Conservation (phyloP, 1,284 basidiomycete genomes). For the Irpex rosettiformis region DNA sequence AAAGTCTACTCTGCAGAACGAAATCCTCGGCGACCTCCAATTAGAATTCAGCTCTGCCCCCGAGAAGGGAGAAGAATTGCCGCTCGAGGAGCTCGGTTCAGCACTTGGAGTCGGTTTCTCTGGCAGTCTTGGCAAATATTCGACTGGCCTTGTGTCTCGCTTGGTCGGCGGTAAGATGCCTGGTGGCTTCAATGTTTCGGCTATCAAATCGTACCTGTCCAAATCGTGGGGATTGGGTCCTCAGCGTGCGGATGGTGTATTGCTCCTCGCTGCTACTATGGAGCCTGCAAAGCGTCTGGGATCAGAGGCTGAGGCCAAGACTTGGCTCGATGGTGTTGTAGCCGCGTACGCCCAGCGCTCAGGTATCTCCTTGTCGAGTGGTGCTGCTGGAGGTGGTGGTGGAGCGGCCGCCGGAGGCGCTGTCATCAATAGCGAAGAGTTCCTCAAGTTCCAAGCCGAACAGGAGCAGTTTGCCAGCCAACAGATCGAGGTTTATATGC, state of each 20-base stretch:
- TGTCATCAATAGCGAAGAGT: constrained; percentile 97
- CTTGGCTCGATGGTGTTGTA: constrained; percentile 89
- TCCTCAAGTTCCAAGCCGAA: constrained; percentile 92
- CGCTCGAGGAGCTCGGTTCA: constrained; percentile 92
- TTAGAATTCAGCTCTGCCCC: constrained; percentile 89
- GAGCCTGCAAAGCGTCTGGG: constrained; percentile 94
- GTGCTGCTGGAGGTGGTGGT: constrained; percentile 58
- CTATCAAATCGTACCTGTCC: constrained; percentile 86
- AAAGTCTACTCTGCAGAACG: constrained; percentile 97
- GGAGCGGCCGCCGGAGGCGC: constrained; percentile 69
- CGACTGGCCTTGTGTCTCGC: constrained; percentile 88
- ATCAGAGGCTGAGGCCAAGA: constrained; percentile 89
- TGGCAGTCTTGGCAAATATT: constrained; percentile 93
- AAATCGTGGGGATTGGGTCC: constrained; percentile 95
- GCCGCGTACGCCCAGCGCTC: constrained; percentile 82
- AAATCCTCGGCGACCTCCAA: constrained; percentile 92
- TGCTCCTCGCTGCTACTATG: constrained; percentile 87
- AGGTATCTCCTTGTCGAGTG: constrained; percentile 79
- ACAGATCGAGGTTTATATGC: constrained; percentile 94
- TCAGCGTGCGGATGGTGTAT: constrained; percentile 85
- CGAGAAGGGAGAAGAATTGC: constrained; percentile 97
- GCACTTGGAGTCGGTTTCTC: constrained; percentile 80
- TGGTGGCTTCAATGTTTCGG: constrained; percentile 94
- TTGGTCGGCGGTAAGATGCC: constrained; percentile 97
- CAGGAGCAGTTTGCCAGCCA: constrained; percentile 92